These are phyloP conservation scores for Xylaria sp. DNA, from an alignment of 495 filamentous ascomycete genomes.

Conservation along the genomic window DNA sequence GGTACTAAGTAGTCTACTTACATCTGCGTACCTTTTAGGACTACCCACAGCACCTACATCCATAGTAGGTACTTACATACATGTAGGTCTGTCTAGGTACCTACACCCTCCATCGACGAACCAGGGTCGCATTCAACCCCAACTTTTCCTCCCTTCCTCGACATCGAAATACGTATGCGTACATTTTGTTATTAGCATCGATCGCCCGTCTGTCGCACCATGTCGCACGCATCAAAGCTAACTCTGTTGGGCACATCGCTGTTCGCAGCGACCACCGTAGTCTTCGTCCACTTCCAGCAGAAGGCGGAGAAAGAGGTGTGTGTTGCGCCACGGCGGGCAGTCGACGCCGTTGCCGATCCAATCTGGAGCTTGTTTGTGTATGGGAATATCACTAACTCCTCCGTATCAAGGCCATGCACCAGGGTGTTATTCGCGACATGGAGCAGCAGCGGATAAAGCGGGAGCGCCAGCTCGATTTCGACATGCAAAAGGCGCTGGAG, in stretches of 20 bases:
- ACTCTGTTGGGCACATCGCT: constrained; percentile 81
- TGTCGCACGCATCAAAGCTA: constrained; percentile 89
- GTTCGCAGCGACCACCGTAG: constrained; percentile 76
- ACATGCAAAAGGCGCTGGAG: constrained; percentile 84
- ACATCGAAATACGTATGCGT: not conserved
- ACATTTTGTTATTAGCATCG: not conserved
- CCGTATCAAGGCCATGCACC: constrained; percentile 85
- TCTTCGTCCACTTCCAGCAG: constrained; percentile 89
- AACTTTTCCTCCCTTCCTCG: not conserved
- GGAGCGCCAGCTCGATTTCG: constrained; percentile 90
- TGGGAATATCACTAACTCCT: constrained; percentile 21
- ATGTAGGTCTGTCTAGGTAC: no score
- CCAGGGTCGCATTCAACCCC: constrained; percentile 2
- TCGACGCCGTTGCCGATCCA: constrained; percentile 30
- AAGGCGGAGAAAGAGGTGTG: constrained; percentile 81
- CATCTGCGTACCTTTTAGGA: no score
- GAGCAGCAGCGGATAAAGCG: constrained; percentile 90
- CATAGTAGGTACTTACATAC: not conserved
- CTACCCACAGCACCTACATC: not conserved
- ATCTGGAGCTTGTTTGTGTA: not conserved
- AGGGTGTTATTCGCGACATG: constrained; percentile 91
- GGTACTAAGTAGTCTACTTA: no score
- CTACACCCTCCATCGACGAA: not conserved
- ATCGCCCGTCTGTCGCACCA: constrained; percentile 43
- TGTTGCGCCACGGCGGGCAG: not conserved